Conservation (phyloP, 2,329 filamentous ascomycete genomes). For the Fusarium graminum region DNA sequence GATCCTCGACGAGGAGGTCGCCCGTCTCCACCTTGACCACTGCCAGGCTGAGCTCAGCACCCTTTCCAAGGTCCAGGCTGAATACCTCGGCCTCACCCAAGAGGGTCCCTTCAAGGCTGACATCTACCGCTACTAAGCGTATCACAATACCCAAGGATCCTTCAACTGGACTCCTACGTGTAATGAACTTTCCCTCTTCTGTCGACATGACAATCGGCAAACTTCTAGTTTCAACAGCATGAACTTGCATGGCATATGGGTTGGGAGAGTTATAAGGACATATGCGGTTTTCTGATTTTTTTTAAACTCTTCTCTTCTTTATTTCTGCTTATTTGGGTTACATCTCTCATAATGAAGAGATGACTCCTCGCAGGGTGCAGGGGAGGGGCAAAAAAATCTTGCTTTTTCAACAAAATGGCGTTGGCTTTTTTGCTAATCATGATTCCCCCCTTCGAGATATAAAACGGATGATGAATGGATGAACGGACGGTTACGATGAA, state of each 20-base stretch:
- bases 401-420: constrained; percentile 59
- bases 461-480: constrained; percentile 48
- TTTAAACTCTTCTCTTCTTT: constrained; percentile 42
- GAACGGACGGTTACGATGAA: constrained; percentile 36
- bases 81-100: constrained; percentile 88
- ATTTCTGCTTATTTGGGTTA: constrained; percentile 46
- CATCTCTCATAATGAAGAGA: constrained; percentile 36
- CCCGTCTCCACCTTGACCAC: constrained; percentile 91
- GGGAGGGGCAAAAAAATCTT: constrained; percentile 54
- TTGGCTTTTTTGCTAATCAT: constrained; percentile 56
- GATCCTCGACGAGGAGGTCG: constrained; percentile 99
- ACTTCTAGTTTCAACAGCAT: constrained; percentile 61
- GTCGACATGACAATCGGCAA: constrained; percentile 53
- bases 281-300: constrained; percentile 46
- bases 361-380: constrained; percentile 48
- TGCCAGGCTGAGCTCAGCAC: constrained; percentile 94
- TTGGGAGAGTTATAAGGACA: constrained; percentile 50
- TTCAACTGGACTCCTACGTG: constrained; percentile 58
- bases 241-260: constrained; percentile 58
- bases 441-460: constrained; percentile 53
- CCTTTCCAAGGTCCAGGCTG: constrained; percentile 87
- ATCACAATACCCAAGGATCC: constrained; percentile 55
- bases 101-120: constrained; percentile 98
- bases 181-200: constrained; percentile 53
- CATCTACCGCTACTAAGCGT: constrained; percentile 62